Conservation (phyloP, 116 monocot genomes). For the Dioscorea cayenensis region DNA sequence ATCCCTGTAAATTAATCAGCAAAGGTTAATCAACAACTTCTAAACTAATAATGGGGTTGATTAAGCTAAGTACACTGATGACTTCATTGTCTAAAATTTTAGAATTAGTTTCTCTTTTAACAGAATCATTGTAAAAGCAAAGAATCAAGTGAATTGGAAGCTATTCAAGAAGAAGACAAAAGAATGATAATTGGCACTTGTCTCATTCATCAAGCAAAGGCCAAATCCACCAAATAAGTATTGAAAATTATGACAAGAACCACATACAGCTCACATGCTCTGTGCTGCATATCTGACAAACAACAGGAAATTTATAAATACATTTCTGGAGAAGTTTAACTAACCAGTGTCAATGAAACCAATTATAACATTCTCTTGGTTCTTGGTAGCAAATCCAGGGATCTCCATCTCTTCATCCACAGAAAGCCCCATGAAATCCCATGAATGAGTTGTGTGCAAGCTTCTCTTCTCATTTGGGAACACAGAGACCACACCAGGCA, state of each 20-base stretch:
- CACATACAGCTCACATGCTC: not conserved
- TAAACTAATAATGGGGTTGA: not conserved
- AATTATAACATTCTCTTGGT: conserved; percentile 88
- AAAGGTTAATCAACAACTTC: not conserved
- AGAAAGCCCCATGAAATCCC: conserved; percentile 85
- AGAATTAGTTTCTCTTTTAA: not conserved
- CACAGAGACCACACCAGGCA: conserved; percentile 70
- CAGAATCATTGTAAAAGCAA: not conserved
- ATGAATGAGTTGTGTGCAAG: conserved; percentile 78
- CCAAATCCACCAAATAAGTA: not conserved
- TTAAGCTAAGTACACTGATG: not conserved
- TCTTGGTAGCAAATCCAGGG: conserved; percentile 66
- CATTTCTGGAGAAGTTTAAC: not conserved
- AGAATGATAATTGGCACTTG: not conserved
- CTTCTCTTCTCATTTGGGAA: conserved; percentile 61
- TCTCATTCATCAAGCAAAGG: not conserved
- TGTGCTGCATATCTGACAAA: not conserved
- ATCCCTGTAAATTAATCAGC: conserved; percentile 36
- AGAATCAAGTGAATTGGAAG: too few species aligned
- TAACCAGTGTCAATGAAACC: conserved; percentile 93
- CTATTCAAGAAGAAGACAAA: not conserved
- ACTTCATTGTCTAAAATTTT: not conserved
- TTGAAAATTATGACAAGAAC: not conserved
- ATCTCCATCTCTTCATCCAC: conserved; percentile 48
- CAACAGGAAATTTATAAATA: too few species aligned